phyloP scores from a whole-genome alignment of 1,284 basidiomycete genomes.

The Leccinum subfulvum region DNA sequence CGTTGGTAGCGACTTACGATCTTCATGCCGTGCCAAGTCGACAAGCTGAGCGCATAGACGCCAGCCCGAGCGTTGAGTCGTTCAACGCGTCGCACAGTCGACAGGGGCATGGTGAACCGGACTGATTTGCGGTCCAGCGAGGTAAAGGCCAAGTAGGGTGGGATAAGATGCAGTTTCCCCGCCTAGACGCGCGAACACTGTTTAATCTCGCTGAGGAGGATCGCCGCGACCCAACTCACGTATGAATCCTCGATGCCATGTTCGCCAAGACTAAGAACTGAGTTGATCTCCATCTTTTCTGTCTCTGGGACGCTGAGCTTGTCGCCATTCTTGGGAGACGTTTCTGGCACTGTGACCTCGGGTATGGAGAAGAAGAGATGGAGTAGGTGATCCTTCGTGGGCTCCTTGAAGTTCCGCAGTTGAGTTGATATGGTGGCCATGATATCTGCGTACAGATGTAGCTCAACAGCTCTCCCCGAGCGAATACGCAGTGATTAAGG shows the following conservation, averaged over 20 bases:
- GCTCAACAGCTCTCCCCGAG: slow-evolving; percentile 1
- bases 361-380: slow-evolving; percentile 86
- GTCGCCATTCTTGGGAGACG: slow-evolving; percentile 22
- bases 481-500: background rate
- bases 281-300: slow-evolving; percentile 89
- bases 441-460: slow-evolving; percentile 7
- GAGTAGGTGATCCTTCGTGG: slow-evolving; percentile 80
- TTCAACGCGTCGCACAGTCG: slow-evolving; percentile 94
- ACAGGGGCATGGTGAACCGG: slow-evolving; percentile 88
- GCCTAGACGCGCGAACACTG: slow-evolving; percentile 50
- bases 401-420: slow-evolving; percentile 87
- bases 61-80: slow-evolving; percentile 88
- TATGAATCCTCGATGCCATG: slow-evolving; percentile 89
- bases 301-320: slow-evolving; percentile 35
- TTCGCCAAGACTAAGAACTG: slow-evolving; percentile 78
- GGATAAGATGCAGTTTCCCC: slow-evolving; percentile 86
- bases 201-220: background rate
- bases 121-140: slow-evolving; percentile 93
- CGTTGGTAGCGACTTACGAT: slow-evolving; percentile 60
- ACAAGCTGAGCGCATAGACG: slow-evolving; percentile 90
- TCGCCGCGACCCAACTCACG: slow-evolving; percentile 52
- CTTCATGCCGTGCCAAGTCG: slow-evolving; percentile 96
- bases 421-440: slow-evolving; percentile 84
- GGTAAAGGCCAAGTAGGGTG: slow-evolving; percentile 89
- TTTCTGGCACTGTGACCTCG: slow-evolving; percentile 19